Percentiles rank a stretch among this genome's conserved stretches.
phyloP scores from a whole-genome alignment of 164 flowering plant species.

The Umbellularia californica region DNA sequence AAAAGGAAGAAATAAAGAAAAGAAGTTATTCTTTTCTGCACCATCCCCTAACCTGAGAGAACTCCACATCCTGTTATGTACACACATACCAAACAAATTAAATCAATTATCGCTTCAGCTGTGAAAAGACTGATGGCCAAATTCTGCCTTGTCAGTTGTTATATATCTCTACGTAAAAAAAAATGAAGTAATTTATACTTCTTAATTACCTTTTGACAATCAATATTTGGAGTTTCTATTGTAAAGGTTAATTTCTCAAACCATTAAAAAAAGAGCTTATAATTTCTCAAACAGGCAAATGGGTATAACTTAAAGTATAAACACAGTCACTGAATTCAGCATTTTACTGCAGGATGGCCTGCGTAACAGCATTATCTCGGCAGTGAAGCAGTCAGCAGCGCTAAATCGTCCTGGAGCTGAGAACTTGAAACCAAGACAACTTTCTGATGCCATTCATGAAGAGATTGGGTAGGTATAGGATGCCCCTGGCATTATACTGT shows the following conservation, averaged over 20 bases:
- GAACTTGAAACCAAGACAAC: constrained; percentile 76
- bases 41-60: too few relatives aligned
- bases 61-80: too few relatives aligned
- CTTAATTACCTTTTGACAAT: neutral
- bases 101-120: too few relatives aligned
- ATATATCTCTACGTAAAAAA: neutral
- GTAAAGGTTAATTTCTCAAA: neutral
- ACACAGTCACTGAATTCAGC: neutral
- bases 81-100: too few relatives aligned
- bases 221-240: neutral
- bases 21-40: too few relatives aligned
- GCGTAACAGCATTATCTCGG: constrained; percentile 50
- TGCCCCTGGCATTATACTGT: neutral
- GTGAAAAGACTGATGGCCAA: too few relatives aligned
- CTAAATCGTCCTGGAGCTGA: constrained; percentile 67
- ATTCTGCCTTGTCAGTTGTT: too few relatives aligned
- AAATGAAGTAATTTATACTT: neutral
- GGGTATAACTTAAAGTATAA: neutral
- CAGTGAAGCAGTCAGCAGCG: constrained; percentile 67
- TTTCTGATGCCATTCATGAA: constrained; percentile 76
- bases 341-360: constrained; percentile 61
- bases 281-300: neutral
- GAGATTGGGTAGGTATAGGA: constrained; percentile 63
- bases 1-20: too few relatives aligned
- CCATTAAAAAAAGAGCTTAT: neutral